Evolutionary conservation across 345 rosid genomes (phyloP), one percentile per base, ranked within the genome.

Genomic region (Eucalyptus fibrosa): DNA sequence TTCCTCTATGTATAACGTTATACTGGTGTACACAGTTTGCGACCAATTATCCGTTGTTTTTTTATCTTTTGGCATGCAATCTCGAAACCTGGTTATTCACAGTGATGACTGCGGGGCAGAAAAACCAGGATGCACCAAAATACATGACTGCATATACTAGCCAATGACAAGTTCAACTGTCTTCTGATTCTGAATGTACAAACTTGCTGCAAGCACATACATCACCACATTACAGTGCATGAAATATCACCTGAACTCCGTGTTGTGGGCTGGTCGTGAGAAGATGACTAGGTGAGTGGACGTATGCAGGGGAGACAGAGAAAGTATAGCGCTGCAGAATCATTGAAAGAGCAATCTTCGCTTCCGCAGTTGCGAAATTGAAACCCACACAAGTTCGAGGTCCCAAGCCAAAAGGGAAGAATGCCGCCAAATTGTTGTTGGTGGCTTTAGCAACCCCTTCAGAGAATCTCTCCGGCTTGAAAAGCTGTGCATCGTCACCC

Each of bases 361-460:
- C 91, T 89, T 94, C 93, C 10, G 89, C 89, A 16, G 49, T 49
- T 5, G 92, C 93, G 13, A 90, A 92, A 89, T 90, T 93, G 85
- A 87, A 87, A 32, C 96, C 94, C 11, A 91, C 93, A 19, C 94
- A 93, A 44, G 45, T 89, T 87, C 93, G 89, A 53, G 94, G 88
- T 86, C 94, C 96, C 89, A 91, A 37, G 6, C 92, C 91, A 47
- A 93, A 94, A 5, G 95, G 94, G 30, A 92, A n/a, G 88, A 90
- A 95, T 56, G 90, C 94, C 10, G 88, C 91, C 5, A 50, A 40
- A 83, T 91, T 93, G 81, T 92, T 90, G 67, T 88, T 89, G 85
- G 94, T 93, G 55, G 96, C 95, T 67, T 91, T 92, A 56, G 93
- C 94, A 7, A 92, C 86, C 21, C 95, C 95, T 88, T 91, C 90